Evolutionary conservation across 257 asterid species (phyloP).

Genomic region (Coffea eugenioides): DNA sequence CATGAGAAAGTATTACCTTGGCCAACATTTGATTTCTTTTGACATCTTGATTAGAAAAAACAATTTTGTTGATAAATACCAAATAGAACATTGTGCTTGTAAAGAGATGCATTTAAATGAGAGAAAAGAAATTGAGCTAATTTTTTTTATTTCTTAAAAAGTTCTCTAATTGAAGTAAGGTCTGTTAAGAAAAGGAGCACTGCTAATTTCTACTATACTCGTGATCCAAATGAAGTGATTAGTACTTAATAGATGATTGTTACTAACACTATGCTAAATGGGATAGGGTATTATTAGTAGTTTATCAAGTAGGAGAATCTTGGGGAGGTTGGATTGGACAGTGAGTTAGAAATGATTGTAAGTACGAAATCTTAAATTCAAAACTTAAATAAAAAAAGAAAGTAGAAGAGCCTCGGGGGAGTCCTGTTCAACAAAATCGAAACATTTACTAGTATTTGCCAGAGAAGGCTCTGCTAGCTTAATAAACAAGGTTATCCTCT

Average conservation of each 20-base stretch:
- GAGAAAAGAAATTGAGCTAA: too few relatives aligned
- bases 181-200: background rate
- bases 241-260: background rate
- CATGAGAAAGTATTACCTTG: too few relatives aligned
- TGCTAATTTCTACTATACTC: background rate
- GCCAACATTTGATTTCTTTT: too few relatives aligned
- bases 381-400: too few relatives aligned
- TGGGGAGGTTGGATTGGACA: too few relatives aligned
- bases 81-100: too few relatives aligned
- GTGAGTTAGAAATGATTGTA: too few relatives aligned
- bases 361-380: too few relatives aligned
- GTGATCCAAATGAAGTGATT: background rate
- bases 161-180: background rate
- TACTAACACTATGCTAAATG: background rate
- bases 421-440: conserved; percentile 14
- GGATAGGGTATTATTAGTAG: background rate
- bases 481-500: conserved; percentile 31
- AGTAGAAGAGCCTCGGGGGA: conserved; percentile 4
- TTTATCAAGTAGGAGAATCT: background rate
- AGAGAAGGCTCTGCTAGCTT: conserved; percentile 10
- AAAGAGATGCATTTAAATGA: too few relatives aligned
- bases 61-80: too few relatives aligned
- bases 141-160: too few relatives aligned
- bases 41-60: too few relatives aligned
- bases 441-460: conserved; percentile 8